These are phyloP conservation scores for Pleurotus eryngii DNA, from an alignment of 768 basidiomycete species.

Conservation along the genomic window DNA sequence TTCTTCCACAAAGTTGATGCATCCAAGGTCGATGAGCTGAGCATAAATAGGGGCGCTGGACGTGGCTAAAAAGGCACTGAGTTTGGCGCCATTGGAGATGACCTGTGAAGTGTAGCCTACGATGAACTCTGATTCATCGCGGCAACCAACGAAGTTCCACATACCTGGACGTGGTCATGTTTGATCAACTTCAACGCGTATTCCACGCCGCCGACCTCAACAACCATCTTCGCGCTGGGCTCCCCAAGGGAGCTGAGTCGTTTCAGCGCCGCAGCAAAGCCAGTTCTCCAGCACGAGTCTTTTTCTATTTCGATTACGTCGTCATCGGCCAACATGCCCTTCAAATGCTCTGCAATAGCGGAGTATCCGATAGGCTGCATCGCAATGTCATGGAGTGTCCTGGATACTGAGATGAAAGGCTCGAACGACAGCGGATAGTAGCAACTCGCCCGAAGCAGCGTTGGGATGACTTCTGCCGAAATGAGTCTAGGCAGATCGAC, in stretches of 20 bases:
- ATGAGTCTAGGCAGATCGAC: background rate
- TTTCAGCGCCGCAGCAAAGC: constrained; percentile 16
- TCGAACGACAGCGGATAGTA: background rate
- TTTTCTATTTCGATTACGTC: constrained; percentile 13
- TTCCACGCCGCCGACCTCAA: constrained; percentile 16
- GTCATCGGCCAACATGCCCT: constrained; percentile 8
- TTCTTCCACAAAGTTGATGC: background rate
- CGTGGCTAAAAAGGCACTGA: background rate
- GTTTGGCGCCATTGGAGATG: background rate
- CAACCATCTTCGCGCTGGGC: constrained; percentile 1
- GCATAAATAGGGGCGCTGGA: background rate
- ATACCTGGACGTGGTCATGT: constrained; percentile 14
- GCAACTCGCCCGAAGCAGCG: background rate
- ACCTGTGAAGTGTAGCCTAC: background rate
- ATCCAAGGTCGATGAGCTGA: background rate
- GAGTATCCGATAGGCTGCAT: background rate
- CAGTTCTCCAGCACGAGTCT: constrained; percentile 10
- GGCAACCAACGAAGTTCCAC: background rate
- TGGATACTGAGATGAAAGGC: background rate
- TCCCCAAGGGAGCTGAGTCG: constrained; percentile 9
- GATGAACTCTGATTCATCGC: background rate
- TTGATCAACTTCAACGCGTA: constrained; percentile 14
- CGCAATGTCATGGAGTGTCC: background rate
- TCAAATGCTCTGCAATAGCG: constrained; percentile 6
- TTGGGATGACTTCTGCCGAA: background rate